Evolutionary conservation across 768 basidiomycete genomes (phyloP).

Genomic region (Phanerochaete carnosa): DNA sequence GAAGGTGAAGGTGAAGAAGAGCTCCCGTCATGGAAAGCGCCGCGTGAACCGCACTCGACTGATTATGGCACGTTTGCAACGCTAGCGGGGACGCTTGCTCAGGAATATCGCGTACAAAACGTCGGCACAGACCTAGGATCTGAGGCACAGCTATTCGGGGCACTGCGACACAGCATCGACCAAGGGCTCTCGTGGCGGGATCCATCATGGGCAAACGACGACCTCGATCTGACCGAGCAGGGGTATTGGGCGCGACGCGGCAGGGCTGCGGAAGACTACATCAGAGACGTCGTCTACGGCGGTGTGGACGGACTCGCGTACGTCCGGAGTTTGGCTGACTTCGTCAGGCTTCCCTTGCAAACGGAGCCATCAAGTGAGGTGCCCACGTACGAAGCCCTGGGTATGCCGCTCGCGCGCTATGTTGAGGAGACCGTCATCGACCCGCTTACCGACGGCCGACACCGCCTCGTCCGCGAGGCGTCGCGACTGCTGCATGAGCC

Average conservation of each 20-base stretch:
- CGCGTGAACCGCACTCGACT: constrained; percentile 48
- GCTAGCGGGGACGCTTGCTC: constrained; percentile 40
- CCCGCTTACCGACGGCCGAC: constrained; percentile 38
- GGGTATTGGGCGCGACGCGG: constrained; percentile 52
- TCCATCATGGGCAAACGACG: constrained; percentile 15
- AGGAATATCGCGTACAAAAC: constrained; percentile 16
- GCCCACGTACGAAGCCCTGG: constrained; percentile 19
- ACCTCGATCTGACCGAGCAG: constrained; percentile 13
- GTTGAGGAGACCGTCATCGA: constrained; percentile 39
- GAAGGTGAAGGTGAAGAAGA: constrained; percentile 50
- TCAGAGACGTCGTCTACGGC: constrained; percentile 76
- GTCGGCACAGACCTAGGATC: constrained; percentile 23
- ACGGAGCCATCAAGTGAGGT: constrained; percentile 1
- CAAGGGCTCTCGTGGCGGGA: constrained; percentile 3
- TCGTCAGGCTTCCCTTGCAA: constrained; percentile 37
- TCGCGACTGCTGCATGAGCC: constrained; percentile 14
- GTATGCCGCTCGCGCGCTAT: constrained; percentile 36
- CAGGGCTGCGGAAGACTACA: constrained; percentile 58
- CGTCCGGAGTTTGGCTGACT: constrained; percentile 73
- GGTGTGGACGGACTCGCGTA: constrained; percentile 77
- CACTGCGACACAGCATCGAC: constrained; percentile 19
- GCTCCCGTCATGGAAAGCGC: constrained; percentile 40
- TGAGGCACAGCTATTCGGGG: constrained; percentile 25
- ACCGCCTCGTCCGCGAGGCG: constrained; percentile 32
- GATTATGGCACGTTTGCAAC: constrained; percentile 65